Conservation (phyloP, 495 filamentous ascomycete species). For the Oleoguttula mirabilis region DNA sequence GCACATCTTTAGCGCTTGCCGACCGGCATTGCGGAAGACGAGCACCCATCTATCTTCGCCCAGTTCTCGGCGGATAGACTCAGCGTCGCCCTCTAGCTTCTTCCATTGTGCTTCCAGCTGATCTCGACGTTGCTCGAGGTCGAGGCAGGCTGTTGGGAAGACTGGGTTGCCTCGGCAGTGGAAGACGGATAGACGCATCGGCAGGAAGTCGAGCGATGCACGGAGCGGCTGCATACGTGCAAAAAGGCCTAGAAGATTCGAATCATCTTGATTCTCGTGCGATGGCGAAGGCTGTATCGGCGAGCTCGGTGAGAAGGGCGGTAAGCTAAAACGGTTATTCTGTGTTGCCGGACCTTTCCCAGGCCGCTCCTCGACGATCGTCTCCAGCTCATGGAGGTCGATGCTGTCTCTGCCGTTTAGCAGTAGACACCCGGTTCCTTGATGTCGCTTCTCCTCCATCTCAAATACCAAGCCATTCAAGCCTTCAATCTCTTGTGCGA, state of each 20-base stretch:
- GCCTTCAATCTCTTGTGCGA: slow-evolving; percentile 77
- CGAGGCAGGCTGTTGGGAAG: slow-evolving; percentile 82
- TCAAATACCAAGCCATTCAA: slow-evolving; percentile 77
- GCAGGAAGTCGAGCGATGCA: slow-evolving; percentile 87
- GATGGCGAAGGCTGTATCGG: slow-evolving; percentile 44
- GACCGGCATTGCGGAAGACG: slow-evolving; percentile 85
- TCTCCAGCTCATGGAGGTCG: slow-evolving; percentile 83
- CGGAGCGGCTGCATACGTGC: slow-evolving; percentile 88
- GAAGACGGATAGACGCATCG: slow-evolving; percentile 88
- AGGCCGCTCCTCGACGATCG: slow-evolving; percentile 82
- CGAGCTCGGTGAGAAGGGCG: slow-evolving; percentile 37
- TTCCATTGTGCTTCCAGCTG: slow-evolving; percentile 68
- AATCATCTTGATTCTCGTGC: slow-evolving; percentile 52
- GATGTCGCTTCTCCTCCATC: slow-evolving; percentile 88
- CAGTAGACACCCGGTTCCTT: slow-evolving; percentile 42
- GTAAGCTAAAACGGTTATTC: slow-evolving; percentile 57
- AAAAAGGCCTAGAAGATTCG: slow-evolving; percentile 70
- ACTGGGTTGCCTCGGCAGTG: slow-evolving; percentile 57
- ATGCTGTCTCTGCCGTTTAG: slow-evolving; percentile 36
- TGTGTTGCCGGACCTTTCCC: slow-evolving; percentile 36
- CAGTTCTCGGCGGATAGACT: slow-evolving; percentile 72
- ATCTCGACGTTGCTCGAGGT: slow-evolving; percentile 59
- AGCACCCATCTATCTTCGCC: slow-evolving; percentile 92
- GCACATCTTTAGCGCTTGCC: slow-evolving; percentile 87
- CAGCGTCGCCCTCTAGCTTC: slow-evolving; percentile 74